Conservation (phyloP, 768 basidiomycete genomes). For the Asterophora lycoperdoides region DNA sequence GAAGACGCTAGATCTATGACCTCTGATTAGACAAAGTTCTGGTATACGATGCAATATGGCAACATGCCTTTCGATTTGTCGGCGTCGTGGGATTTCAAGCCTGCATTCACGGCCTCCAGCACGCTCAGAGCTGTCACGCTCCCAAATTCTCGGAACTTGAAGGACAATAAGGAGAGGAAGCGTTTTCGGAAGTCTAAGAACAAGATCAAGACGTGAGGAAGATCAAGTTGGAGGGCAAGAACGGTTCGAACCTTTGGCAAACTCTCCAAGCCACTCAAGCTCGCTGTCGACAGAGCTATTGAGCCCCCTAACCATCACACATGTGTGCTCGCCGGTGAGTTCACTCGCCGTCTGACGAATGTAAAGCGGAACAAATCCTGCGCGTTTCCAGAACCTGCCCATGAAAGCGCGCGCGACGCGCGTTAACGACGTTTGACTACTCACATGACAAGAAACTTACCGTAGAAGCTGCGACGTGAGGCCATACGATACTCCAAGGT, state of each 20-base stretch:
- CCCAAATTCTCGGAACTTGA: slow-evolving; percentile 91
- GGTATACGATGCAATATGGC: background rate
- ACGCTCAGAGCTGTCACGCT: slow-evolving; percentile 84
- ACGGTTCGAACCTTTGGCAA: slow-evolving; percentile 63
- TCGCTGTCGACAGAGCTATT: slow-evolving; percentile 60
- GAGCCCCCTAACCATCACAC: slow-evolving; percentile 90
- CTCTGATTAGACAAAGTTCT: background rate
- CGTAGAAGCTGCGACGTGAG: slow-evolving; percentile 81
- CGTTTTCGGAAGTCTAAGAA: slow-evolving; percentile 82
- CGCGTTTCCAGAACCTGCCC: slow-evolving; percentile 89
- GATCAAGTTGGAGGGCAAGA: background rate
- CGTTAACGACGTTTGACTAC: background rate
- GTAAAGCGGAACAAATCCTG: slow-evolving; percentile 88
- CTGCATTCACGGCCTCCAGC: slow-evolving; percentile 76
- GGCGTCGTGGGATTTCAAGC: slow-evolving; percentile 44
- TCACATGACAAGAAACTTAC: slow-evolving; percentile 29
- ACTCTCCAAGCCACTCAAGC: slow-evolving; percentile 83
- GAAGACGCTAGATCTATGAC: slow-evolving; percentile 30
- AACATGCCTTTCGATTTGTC: slow-evolving; percentile 35
- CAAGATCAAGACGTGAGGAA: background rate
- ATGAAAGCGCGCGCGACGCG: background rate
- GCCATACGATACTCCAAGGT: slow-evolving; percentile 95
- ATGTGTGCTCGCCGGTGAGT: slow-evolving; percentile 94
- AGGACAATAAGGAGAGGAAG: slow-evolving; percentile 86
- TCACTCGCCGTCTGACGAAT: slow-evolving; percentile 92